Evolutionary conservation across 1,284 basidiomycete species (phyloP).

Genomic region (Cryptococcus sp.): DNA sequence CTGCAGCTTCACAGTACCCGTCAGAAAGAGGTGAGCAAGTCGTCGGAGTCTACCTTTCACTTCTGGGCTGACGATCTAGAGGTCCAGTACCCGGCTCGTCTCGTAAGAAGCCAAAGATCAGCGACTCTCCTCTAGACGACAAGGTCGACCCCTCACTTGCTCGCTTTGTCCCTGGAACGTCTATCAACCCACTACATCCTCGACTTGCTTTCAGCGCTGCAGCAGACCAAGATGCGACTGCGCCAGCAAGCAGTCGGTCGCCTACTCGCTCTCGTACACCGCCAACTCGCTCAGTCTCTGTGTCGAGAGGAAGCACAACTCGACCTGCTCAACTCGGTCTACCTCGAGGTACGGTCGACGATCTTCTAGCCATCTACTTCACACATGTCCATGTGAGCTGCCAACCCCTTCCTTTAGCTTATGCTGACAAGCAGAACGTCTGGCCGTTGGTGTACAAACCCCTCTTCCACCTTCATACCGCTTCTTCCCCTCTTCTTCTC

Average conservation of each 20-base stretch:
- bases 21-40: neutral
- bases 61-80: neutral
- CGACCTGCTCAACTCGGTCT: slow-evolving; percentile 12
- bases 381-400: slow-evolving; percentile 13
- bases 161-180: no score
- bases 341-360: slow-evolving; percentile 16
- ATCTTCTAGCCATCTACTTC: slow-evolving; percentile 32
- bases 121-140: no score
- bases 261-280: neutral
- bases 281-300: neutral
- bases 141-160: no score
- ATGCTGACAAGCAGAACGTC: slow-evolving; percentile 35
- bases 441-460: slow-evolving; percentile 46
- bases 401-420: neutral
- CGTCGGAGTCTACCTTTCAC: neutral
- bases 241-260: neutral
- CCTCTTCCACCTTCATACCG: slow-evolving; percentile 34
- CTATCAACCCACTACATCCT: no score
- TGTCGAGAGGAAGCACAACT: neutral
- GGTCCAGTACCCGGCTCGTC: neutral
- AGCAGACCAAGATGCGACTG: neutral
- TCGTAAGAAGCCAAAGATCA: no score
- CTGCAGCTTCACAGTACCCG: neutral
- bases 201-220: no score
- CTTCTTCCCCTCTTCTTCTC: slow-evolving; percentile 29